Evolutionary conservation across 495 filamentous ascomycete species (phyloP), one percentile per base, ranked within the genome.

Genomic region (Paragyromitra xinjiangensis): DNA sequence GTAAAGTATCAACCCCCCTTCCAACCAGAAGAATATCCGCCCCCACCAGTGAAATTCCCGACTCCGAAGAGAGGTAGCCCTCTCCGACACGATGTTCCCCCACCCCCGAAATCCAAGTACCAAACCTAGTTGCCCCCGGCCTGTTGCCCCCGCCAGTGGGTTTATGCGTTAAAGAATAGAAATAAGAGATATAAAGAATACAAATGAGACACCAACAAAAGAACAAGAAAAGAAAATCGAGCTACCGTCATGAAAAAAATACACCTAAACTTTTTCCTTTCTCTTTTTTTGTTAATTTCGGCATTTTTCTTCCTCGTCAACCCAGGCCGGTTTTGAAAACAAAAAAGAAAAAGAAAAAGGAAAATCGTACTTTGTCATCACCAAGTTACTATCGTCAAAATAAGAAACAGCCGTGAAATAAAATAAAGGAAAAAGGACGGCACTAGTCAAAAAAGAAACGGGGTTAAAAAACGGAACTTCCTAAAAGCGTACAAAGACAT

Each of bases 81-180:
- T 44, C 37, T 45, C 45, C 50, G n/a, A 66, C 70, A 67, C 61
- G 70, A 73, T 73, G 37, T 65, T 72, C 48, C 70, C 68, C 69
- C 19, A 16, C 61, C 73, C 73, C 61, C 26, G 42, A 77, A 73
- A 76, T 58, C 48, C 67, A 64, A 76, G 53, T 63, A 73, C 69
- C 74, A 73, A 77, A 77, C 74, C 73, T 72, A 65, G 59, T 73
- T 63, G 51, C 74, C 74, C 74, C 74, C 58, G 74, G 74, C 74
- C 69, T 77, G 74, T 77, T 77, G 74, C 61, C 74, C 61, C 74
- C 74, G 74, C 74, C 74, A 77, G 74, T 77, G 64, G 74, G 74
- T 77, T 29, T 64, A 73, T 77, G 69, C 44, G 71, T 75, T 16
- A 73, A 44, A 48, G 42, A 65, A 73, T 3, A 19, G 24, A 66